phyloP scores from a whole-genome alignment of 116 monocot species.

The Trichopus zeylanicus region DNA sequence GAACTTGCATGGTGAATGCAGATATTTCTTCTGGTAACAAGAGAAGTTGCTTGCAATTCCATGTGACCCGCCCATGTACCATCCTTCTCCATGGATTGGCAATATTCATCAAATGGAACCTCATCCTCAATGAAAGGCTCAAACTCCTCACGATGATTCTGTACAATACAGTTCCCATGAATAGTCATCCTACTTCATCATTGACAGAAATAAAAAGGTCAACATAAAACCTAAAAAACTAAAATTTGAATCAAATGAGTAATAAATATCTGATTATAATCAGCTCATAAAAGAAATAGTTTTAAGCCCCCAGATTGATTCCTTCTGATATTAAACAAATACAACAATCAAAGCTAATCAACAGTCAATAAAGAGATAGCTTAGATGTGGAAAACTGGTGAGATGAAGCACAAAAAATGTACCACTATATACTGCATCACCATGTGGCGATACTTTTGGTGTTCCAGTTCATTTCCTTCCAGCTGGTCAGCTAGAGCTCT shows the following conservation, averaged over 20 bases:
- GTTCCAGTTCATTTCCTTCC: constrained; percentile 71
- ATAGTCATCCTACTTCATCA: too few species aligned
- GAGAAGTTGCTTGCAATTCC: constrained; percentile 90
- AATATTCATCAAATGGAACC: constrained; percentile 79
- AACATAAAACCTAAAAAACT: too few species aligned
- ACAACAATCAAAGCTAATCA: too few species aligned
- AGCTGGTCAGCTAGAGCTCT: constrained; percentile 84
- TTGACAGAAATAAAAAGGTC: too few species aligned
- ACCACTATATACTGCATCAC: constrained; percentile 77
- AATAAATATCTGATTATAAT: too few species aligned
- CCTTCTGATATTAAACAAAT: too few species aligned
- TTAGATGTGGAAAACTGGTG: too few species aligned
- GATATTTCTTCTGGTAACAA: constrained; percentile 59
- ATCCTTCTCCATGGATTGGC: constrained; percentile 68
- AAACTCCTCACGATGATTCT: constrained; percentile 72
- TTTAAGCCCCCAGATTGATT: too few species aligned
- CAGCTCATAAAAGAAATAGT: too few species aligned
- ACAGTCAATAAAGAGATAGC: too few species aligned
- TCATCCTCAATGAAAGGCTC: constrained; percentile 94
- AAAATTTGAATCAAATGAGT: too few species aligned
- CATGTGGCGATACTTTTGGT: constrained; percentile 56
- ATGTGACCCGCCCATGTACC: constrained; percentile 90
- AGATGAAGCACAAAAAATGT: neutral
- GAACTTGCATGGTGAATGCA: constrained; percentile 55
- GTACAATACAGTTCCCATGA: too few species aligned